These are phyloP conservation scores for Talaromyces sp. DNA, from an alignment of 2,329 filamentous ascomycete genomes.

Conservation along the genomic window DNA sequence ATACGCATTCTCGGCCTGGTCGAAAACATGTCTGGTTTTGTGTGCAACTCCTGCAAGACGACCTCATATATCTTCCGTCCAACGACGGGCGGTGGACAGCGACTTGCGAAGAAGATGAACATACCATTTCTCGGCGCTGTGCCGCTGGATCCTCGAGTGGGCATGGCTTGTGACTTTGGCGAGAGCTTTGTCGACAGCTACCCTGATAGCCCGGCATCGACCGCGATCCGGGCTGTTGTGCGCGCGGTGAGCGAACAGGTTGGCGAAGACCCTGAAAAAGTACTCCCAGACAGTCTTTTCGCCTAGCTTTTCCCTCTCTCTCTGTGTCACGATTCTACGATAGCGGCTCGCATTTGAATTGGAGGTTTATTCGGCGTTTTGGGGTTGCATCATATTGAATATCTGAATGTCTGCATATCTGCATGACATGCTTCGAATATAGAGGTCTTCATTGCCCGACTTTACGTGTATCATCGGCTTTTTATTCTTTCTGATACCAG, in stretches of 20 bases:
- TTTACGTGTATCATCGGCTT: background rate
- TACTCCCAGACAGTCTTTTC: conserved; percentile 26
- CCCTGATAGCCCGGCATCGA: conserved; percentile 85
- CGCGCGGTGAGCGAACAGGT: conserved; percentile 62
- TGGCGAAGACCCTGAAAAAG: conserved; percentile 54
- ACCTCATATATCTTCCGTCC: conserved; percentile 79
- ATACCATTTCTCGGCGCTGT: conserved; percentile 87
- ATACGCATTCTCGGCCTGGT: conserved; percentile 84
- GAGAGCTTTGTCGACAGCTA: conserved; percentile 96
- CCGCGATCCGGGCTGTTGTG: conserved; percentile 75
- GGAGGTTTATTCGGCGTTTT: background rate
- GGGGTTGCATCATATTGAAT: background rate
- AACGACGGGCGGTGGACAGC: conserved; percentile 79
- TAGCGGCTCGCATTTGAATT: background rate
- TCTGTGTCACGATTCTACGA: background rate
- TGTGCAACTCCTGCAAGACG: conserved; percentile 85
- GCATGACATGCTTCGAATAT: background rate
- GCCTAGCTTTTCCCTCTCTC: background rate
- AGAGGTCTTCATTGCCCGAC: background rate
- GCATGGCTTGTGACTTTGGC: conserved; percentile 94
- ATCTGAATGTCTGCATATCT: background rate
- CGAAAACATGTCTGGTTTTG: conserved; percentile 97
- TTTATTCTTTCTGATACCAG: background rate
- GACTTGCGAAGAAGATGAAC: conserved; percentile 75
- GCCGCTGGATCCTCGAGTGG: conserved; percentile 85